Conservation (phyloP, 805 yeast genomes). For the Metschnikowia continentalis region DNA sequence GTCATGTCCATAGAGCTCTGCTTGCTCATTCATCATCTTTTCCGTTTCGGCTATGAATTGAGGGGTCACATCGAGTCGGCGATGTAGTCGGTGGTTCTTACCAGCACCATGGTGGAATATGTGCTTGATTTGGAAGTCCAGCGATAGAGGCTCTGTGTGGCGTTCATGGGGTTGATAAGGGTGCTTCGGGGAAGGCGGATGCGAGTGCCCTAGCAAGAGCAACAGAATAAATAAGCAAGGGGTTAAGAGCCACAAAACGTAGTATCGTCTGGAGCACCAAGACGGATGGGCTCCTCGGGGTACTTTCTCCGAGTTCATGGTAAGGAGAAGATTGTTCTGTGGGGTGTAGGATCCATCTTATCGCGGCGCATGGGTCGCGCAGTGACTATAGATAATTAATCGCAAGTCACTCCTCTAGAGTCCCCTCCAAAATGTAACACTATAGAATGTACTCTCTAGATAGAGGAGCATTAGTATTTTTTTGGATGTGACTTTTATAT, state of each 20-base stretch:
- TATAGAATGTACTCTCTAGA: too few species aligned
- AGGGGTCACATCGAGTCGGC: conserved; percentile 49
- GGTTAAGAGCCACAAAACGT: neutral
- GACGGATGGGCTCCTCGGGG: neutral
- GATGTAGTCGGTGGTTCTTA: conserved; percentile 36
- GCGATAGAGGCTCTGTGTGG: conserved; percentile 1
- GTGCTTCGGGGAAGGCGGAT: neutral
- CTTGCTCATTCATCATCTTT: neutral
- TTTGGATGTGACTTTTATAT: too few species aligned
- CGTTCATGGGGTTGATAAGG: conserved; percentile 2
- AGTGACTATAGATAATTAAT: neutral
- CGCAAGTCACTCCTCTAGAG: neutral
- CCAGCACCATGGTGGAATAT: conserved; percentile 61
- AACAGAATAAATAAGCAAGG: neutral
- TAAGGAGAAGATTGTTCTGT: neutral
- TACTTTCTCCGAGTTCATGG: neutral
- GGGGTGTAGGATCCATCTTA: conserved; percentile 2
- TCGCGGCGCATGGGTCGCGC: conserved; percentile 1
- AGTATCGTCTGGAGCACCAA: neutral
- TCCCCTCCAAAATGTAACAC: too few species aligned
- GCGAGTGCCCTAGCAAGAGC: neutral
- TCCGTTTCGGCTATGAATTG: conserved; percentile 27
- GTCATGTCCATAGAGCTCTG: neutral
- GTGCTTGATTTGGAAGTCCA: conserved; percentile 43
- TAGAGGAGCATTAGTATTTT: too few species aligned